Evolutionary conservation across 768 basidiomycete genomes (phyloP).

Genomic region (Russula dissimulans): DNA sequence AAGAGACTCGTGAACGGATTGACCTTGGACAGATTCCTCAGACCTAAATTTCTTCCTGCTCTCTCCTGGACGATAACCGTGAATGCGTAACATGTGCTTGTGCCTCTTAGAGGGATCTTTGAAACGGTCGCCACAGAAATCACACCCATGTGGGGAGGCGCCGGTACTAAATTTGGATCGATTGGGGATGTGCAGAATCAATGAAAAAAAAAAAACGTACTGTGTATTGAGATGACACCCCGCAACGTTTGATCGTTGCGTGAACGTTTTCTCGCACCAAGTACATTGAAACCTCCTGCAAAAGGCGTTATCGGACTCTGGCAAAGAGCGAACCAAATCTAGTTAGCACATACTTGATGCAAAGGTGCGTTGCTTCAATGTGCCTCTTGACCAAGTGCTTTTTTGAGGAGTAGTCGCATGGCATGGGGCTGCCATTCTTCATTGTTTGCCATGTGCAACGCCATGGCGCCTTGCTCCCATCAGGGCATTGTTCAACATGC

Average conservation of each 20-base stretch:
- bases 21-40: slow-evolving; percentile 13
- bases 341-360: slow-evolving; percentile 41
- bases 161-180: slow-evolving; percentile 38
- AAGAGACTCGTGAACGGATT: slow-evolving; percentile 22
- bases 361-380: slow-evolving; percentile 52
- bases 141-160: slow-evolving; percentile 44
- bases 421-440: slow-evolving; percentile 25
- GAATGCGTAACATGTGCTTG: slow-evolving; percentile 45
- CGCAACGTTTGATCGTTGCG: slow-evolving; percentile 48
- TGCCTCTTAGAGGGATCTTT: slow-evolving; percentile 59
- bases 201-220: slow-evolving; percentile 26
- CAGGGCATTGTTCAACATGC: slow-evolving; percentile 15
- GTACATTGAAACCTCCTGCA: slow-evolving; percentile 43
- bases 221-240: slow-evolving; percentile 48
- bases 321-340: slow-evolving; percentile 18
- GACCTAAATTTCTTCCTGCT: slow-evolving; percentile 27
- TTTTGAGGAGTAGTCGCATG: slow-evolving; percentile 39
- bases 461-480: slow-evolving; percentile 24
- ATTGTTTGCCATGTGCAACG: slow-evolving; percentile 35
- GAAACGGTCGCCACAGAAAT: slow-evolving; percentile 45
- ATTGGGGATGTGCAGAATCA: slow-evolving; percentile 9
- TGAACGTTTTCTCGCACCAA: slow-evolving; percentile 45
- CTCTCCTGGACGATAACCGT: slow-evolving; percentile 43
- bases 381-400: slow-evolving; percentile 65
- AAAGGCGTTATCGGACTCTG: slow-evolving; percentile 2